Base-by-base conservation (phyloP, 179 eudicot genomes). In the Beta corolliflora region DNA sequence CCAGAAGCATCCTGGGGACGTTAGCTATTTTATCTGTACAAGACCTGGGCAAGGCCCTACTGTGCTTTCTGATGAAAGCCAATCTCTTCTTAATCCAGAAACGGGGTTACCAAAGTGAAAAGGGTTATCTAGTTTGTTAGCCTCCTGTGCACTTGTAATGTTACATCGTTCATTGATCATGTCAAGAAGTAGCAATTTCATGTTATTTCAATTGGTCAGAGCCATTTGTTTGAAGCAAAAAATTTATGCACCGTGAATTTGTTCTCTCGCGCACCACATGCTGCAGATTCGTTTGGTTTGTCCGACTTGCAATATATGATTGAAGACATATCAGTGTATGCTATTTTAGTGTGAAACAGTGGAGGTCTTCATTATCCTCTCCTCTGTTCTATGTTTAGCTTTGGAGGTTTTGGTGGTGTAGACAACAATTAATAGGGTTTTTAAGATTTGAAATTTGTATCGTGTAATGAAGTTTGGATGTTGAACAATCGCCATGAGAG, bases 1-100 rank as follows among this genome's bases (percentile, higher is more conserved):
- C 66, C 89, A 88, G 74, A 91, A 85, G 76, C 80, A 65, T 78
- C 82, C 81, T 29, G 98, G 98, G 61, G 96, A 92, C 68, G 93
- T 96, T 75, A 88, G 89, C 76, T 94, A 96, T 82, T 96, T 96
- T 84, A 94, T 96, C 79, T 94, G 98, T 87, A 96, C 98, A 61
- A 88, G 87, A 77, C 97, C 96, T 54, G 98, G 99, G 46, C 89
- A 84, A 75, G 98, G 97, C 68, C 99, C 99, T 3, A 81, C 88
- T 29, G 69, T 94, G 66, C 85, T 94, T 16, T 70, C 88, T 12
- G 98, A 96, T 76, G 95, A 92, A 83, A 87, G 81, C 79, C 90
- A 81, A 66, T 87, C 97, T 79, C 96, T 96, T 66, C 93, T 96
- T 31, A 66, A 89, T 85, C 90, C 93, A 10, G 85, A 88, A 83